Percentiles rank a stretch among this genome's conserved stretches.
Conservation (phyloP, 768 basidiomycete genomes). For the Mycena rosella region DNA sequence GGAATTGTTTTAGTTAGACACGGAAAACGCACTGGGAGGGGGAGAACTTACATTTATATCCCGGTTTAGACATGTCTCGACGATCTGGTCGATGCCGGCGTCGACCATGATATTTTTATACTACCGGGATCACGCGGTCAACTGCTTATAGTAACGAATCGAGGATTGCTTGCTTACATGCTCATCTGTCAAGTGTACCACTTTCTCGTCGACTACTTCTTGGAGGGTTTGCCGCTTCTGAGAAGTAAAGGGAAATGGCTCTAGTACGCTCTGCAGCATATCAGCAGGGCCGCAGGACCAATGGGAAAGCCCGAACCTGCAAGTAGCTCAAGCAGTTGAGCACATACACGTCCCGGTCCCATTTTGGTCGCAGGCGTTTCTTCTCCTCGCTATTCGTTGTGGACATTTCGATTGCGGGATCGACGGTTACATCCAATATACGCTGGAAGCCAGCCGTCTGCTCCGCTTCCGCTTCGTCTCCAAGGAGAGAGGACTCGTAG, state of each 20-base stretch:
- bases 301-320: conserved; percentile 62
- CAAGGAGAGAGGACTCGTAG: conserved; percentile 88
- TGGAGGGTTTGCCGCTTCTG: conserved; percentile 72
- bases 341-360: conserved; percentile 89
- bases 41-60: conserved; percentile 53
- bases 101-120: conserved; percentile 65
- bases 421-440: conserved; percentile 86
- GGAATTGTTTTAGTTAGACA: neutral
- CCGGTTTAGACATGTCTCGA: conserved; percentile 57
- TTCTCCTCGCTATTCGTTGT: conserved; percentile 75
- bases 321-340: conserved; percentile 90
- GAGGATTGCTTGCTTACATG: conserved; percentile 70
- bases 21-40: neutral
- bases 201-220: conserved; percentile 69
- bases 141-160: neutral
- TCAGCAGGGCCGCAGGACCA: neutral
- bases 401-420: conserved; percentile 87
- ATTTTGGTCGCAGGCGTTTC: conserved; percentile 63
- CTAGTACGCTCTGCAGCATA: conserved; percentile 68
- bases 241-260: conserved; percentile 75
- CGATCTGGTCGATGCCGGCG: conserved; percentile 64
- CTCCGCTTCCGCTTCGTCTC: conserved; percentile 64
- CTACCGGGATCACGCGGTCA: conserved; percentile 43
- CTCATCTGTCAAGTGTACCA: conserved; percentile 77
- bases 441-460: conserved; percentile 67